Base-by-base conservation (phyloP, 2,329 filamentous ascomycete species). In the Venturia pyrina region DNA sequence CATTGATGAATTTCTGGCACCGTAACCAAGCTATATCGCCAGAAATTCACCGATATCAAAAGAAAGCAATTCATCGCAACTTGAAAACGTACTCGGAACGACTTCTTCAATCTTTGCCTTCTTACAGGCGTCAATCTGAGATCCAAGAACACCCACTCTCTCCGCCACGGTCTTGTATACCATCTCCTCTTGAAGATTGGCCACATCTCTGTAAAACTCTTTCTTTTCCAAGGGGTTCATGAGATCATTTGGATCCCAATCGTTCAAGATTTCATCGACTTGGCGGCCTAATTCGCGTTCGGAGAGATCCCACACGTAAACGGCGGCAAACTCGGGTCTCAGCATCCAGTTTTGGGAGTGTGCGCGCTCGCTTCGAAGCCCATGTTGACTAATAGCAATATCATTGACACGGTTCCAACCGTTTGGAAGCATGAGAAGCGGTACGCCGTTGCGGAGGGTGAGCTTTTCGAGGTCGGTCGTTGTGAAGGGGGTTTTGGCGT, bases 131-230 rank as follows among this genome's bases (percentile, higher is more conserved):
- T 59, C 53, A 37, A 59, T 34, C 15, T 59, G 53, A 32, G 8
- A 8, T 7, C 53, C 32, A 19, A 59, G 53, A 19, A 59, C 17
- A 15, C 53, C 53, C 32, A 59, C 53, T 37, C 53, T 19, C 53
- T 59, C 53, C 19, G 53, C 53, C 53, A 59, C 53, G 28, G 53
- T 59, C 28, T 59, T 59, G 53, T 59, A 37, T 5, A 59, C 53
- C 53, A 59, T 59, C 15, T 59, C 28, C 15, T 59, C 28, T 59
- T 59, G 53, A 37, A 59, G 53, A n/a, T 3, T 24, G 53, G 32
- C 53, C 28, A 59, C 32, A 19, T 37, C 32, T 59, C 1, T 8
- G 32, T 59, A 37, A 17, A 59, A 59, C 3, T 59, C 28, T 1
- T 59, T 21, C 32, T 34, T 19, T 59, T 59, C 53, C 28, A 19